phyloP scores from a whole-genome alignment of 1,284 basidiomycete genomes.

The Dichomitus squalens region DNA sequence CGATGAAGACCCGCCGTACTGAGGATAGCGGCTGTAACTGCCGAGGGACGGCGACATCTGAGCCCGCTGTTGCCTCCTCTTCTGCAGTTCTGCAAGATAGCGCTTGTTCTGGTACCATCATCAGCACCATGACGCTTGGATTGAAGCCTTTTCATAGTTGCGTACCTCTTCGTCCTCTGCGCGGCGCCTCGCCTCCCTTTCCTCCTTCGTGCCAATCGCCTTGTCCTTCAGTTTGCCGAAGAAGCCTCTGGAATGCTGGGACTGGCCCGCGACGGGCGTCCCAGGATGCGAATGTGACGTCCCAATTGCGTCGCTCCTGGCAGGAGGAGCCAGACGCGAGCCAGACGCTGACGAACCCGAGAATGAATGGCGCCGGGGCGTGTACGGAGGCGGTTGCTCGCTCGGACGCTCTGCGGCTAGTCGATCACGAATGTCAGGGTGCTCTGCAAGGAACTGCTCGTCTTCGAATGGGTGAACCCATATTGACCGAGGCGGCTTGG shows the following conservation, averaged over 20 bases:
- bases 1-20: conserved; percentile 1
- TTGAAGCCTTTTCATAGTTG: not conserved
- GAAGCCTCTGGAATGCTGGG: conserved; percentile 48
- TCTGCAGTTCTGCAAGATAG: conserved; percentile 33
- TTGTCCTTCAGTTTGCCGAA: conserved; percentile 65
- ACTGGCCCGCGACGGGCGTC: conserved; percentile 15
- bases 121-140: not conserved
- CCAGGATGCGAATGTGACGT: conserved; percentile 24
- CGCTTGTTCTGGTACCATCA: conserved; percentile 22
- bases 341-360: conserved; percentile 15
- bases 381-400: conserved; percentile 29
- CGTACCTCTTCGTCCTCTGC: conserved; percentile 35
- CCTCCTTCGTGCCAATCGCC: conserved; percentile 63
- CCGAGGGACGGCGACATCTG: conserved; percentile 15
- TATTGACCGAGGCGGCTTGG: conserved; percentile 64
- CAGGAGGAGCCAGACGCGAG: conserved; percentile 8
- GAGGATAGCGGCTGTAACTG: not conserved
- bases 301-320: conserved; percentile 7
- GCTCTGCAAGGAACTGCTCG: conserved; percentile 56
- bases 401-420: conserved; percentile 25
- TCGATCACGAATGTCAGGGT: conserved; percentile 52
- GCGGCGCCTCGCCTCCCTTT: conserved; percentile 43
- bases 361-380: conserved; percentile 37
- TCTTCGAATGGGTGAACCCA: conserved; percentile 76
- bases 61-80: conserved; percentile 27